Evolutionary conservation across 2,329 filamentous ascomycete genomes (phyloP), one percentile per base, ranked within the genome.

Genomic region (Claviceps citrina): DNA sequence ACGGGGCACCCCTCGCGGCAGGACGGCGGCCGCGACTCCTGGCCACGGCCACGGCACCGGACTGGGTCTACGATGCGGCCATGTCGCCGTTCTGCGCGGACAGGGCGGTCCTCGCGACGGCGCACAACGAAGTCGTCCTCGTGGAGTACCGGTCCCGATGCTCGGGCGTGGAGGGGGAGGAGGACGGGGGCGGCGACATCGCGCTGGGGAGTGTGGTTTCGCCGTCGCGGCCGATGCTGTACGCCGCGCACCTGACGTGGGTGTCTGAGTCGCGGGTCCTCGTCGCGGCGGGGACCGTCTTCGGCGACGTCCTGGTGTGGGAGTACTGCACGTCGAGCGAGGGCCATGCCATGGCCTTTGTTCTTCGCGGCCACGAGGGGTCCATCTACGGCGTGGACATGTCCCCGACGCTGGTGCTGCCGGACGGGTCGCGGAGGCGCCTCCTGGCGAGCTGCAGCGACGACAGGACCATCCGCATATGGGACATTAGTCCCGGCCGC

Each of bases 401-500:
- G 27, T 93, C 85, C 0, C 63, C 70, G 1, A 54, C 62, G 47
- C 57, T 79, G 16, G 44, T 46, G 6, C 47, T 60, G 18, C 45
- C 55, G 2, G 56, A 61, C 12, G 63, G 62, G 0, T 54, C 52
- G 6, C 54, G 54, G 16, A 62, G 65, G 20, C 68, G 82, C 38
- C 58, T 94, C n/a, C 66, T 98, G 26, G 83, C 81, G 12, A 95
- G 84, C 51, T 98, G 91, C 56, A 96, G 89, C 53, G 91, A 98
- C 54, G 91, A 98, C 59, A 73, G 91, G 38, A 94, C 86, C 0
- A 76, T 98, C 18, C 71, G 84, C 12, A 62, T 96, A 1, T 96
- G 91, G 89, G 76, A 94, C 53, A 74, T 95, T 7, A 77, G 78
- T 0, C 68, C 76, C 41, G 63, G 39, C 5, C 28, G 26, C 8